These are phyloP conservation scores for Dipteronia sinensis DNA, from an alignment of 345 rosid genomes.

Conservation along the genomic window DNA sequence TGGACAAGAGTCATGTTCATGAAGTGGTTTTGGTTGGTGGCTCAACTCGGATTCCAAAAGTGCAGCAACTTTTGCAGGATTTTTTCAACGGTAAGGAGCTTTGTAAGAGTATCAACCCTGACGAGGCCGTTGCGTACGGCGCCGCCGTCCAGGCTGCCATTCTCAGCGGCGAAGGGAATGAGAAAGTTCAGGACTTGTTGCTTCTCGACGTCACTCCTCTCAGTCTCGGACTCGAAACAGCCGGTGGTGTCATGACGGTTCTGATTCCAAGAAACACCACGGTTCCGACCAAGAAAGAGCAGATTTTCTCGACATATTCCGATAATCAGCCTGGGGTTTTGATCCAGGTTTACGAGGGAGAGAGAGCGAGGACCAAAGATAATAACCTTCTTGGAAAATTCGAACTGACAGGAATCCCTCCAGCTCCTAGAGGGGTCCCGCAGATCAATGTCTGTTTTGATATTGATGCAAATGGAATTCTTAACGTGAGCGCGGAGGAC, in stretches of 20 bases:
- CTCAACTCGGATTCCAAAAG: constrained; percentile 50
- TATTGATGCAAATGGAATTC: constrained; percentile 45
- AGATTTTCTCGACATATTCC: constrained; percentile 44
- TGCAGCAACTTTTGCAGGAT: constrained; percentile 48
- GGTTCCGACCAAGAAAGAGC: constrained; percentile 46
- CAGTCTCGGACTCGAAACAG: constrained; percentile 50
- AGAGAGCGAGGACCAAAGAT: constrained; percentile 49
- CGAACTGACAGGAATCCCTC: constrained; percentile 51
- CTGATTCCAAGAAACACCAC: constrained; percentile 50
- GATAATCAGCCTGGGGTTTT: constrained; percentile 48
- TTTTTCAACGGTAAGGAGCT: constrained; percentile 52
- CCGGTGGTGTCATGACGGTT: constrained; percentile 50
- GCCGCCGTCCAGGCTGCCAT: constrained; percentile 56
- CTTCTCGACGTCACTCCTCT: constrained; percentile 46
- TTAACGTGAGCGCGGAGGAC: constrained; percentile 46
- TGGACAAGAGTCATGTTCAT: constrained; percentile 39
- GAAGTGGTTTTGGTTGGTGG: constrained; percentile 52
- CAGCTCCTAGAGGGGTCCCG: constrained; percentile 51
- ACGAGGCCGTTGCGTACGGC: constrained; percentile 50
- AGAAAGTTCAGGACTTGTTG: constrained; percentile 46
- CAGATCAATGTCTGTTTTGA: constrained; percentile 46
- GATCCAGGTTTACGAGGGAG: constrained; percentile 54
- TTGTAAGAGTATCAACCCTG: constrained; percentile 52
- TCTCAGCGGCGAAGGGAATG: constrained; percentile 45
- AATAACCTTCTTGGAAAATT: constrained; percentile 51